A percentile compares a stretch with the other conserved stretches of the same genome.
These are phyloP conservation scores for Cerrena zonata DNA, from an alignment of 1,284 basidiomycete species.

Conservation along the genomic window DNA sequence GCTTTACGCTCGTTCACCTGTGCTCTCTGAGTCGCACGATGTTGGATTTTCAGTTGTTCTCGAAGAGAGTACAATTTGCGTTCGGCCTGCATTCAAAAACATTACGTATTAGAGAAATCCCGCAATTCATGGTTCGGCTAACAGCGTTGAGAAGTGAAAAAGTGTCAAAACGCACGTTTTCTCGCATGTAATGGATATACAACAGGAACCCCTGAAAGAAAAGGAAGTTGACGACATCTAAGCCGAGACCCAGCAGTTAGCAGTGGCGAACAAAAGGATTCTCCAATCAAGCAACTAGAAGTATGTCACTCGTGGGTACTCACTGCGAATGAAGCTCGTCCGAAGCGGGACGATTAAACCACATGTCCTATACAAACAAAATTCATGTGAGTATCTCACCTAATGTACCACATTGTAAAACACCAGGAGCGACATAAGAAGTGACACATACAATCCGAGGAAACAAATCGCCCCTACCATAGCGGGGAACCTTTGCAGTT, in stretches of 20 bases:
- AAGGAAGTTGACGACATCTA: slow-evolving; percentile 62
- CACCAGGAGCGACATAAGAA: neutral
- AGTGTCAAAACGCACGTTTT: slow-evolving; percentile 31
- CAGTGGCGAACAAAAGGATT: too few species aligned
- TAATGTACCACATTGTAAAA: neutral
- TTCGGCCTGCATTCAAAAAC: slow-evolving; percentile 39
- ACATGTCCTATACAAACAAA: slow-evolving; percentile 36
- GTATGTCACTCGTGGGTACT: slow-evolving; percentile 25
- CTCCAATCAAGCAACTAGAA: neutral
- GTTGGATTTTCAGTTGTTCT: slow-evolving; percentile 74
- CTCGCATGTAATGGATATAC: slow-evolving; percentile 51
- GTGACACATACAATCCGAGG: slow-evolving; percentile 48
- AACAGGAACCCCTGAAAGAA: slow-evolving; percentile 57
- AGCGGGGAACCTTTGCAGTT: slow-evolving; percentile 63
- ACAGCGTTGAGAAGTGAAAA: neutral
- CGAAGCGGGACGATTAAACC: slow-evolving; percentile 50
- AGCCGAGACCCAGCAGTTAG: neutral
- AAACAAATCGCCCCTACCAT: slow-evolving; percentile 53
- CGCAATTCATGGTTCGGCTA: too few species aligned
- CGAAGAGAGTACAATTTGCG: slow-evolving; percentile 57
- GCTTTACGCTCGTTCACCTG: slow-evolving; percentile 80
- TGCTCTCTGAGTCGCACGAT: slow-evolving; percentile 73
- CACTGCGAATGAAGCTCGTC: slow-evolving; percentile 50
- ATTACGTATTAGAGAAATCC: too few species aligned
- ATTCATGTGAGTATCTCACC: neutral